Conservation (phyloP, 1,139 yeast species). For the Arxiozyma heterogenica region DNA sequence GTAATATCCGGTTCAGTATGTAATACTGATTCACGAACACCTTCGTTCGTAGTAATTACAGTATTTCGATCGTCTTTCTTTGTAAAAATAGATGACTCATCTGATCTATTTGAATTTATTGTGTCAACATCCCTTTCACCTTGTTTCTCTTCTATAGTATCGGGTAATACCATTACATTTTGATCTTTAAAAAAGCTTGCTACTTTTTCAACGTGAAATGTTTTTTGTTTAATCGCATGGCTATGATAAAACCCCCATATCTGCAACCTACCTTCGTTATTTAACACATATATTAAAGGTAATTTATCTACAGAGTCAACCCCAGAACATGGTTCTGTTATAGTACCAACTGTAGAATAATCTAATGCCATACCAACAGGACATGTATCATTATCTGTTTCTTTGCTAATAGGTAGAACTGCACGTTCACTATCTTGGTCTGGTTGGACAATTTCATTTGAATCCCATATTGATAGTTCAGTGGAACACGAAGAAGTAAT, state of each 20-base stretch:
- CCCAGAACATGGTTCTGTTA: conserved; percentile 47
- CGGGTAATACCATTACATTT: neutral
- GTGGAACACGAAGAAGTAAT: conserved; percentile 56
- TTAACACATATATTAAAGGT: conserved; percentile 56
- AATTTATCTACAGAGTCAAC: conserved; percentile 49
- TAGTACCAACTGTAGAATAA: conserved; percentile 37
- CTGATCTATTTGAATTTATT: neutral
- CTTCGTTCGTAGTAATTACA: neutral
- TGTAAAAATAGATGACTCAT: neutral
- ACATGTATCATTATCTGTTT: conserved; percentile 55
- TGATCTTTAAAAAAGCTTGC: neutral
- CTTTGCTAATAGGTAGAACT: conserved; percentile 58
- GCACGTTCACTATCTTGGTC: conserved; percentile 65
- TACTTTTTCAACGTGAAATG: conserved; percentile 17
- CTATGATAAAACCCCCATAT: conserved; percentile 60
- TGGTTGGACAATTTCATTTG: conserved; percentile 33
- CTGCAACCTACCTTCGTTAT: conserved; percentile 51
- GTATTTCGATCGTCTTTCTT: neutral
- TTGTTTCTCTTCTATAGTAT: neutral
- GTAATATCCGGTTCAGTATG: neutral
- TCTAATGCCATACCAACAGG: conserved; percentile 65
- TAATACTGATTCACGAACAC: neutral
- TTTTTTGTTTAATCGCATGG: conserved; percentile 35
- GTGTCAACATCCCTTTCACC: neutral
- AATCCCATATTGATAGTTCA: conserved; percentile 42